Percentiles rank a stretch among this genome's conserved stretches.
phyloP scores from a whole-genome alignment of 2,329 filamentous ascomycete genomes.

The Graphiopsis chlorocephala region DNA sequence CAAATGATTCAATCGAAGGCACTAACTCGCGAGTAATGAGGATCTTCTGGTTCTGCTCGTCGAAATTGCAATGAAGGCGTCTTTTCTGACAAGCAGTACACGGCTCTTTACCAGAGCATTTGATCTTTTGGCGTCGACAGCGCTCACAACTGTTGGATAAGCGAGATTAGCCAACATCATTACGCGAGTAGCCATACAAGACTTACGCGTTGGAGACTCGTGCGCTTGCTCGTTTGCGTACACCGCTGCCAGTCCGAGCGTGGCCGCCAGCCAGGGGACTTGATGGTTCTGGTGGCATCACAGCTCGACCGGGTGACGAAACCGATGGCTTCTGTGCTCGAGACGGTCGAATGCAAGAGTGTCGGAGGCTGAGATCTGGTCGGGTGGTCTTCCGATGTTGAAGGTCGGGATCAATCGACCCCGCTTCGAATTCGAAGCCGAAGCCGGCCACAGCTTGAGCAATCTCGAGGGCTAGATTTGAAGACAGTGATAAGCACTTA shows the following conservation, averaged over 20 bases:
- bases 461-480: background rate
- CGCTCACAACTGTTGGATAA: conserved; percentile 38
- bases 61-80: conserved; percentile 43
- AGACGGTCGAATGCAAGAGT: background rate
- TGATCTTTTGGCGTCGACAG: conserved; percentile 48
- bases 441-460: background rate
- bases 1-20: background rate
- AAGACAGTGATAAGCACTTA: background rate
- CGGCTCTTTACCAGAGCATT: conserved; percentile 43
- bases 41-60: conserved; percentile 50
- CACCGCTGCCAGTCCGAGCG: conserved; percentile 8
- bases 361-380: background rate
- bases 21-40: conserved; percentile 42
- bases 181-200: background rate
- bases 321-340: conserved; percentile 1
- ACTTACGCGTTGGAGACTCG: conserved; percentile 13
- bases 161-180: background rate
- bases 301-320: background rate
- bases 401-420: background rate
- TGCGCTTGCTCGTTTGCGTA: conserved; percentile 8
- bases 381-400: conserved; percentile 1
- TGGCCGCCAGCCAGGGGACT: background rate
- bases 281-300: background rate
- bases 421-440: background rate
- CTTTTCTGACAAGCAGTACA: conserved; percentile 47